Evolutionary conservation across 163 green algal species (phyloP), one percentile per base, ranked within the genome.

Genomic region (Coccomyxa subellipsoidea): DNA sequence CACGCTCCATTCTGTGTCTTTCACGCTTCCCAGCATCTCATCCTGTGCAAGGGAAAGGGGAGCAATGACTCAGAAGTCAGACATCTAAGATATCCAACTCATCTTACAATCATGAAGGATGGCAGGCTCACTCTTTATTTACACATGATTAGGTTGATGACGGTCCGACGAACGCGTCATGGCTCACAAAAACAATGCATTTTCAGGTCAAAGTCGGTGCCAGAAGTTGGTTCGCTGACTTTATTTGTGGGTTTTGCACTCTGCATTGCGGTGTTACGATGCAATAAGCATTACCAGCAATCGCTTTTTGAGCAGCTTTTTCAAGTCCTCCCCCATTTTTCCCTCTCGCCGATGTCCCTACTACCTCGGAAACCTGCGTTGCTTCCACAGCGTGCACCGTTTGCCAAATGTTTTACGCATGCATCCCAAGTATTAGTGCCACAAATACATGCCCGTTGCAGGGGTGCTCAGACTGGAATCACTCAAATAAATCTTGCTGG

Each of bases 21-120:
- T 54, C 27, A 94, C 87, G n/a, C 66, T 85, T 3, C 93, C 91
- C 29, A 96, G 85, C 90, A 96, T 94, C 38, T 96, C 93, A 34
- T 88, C 84, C 80, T 96, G 88, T 40, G 87, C 36, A 34, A 15
- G 8, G 2, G 35, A 27, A 79, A 7, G n/a, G n/a, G n/a, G n/a
- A n/a, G n/a, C n/a, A n/a, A n/a, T n/a, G n/a, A n/a, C n/a, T n/a
- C n/a, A n/a, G n/a, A n/a, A n/a, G n/a, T n/a, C n/a, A n/a, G n/a
- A n/a, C n/a, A n/a, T n/a, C n/a, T n/a, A n/a, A n/a, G n/a, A n/a
- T n/a, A n/a, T n/a, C n/a, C n/a, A n/a, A n/a, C n/a, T n/a, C n/a
- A n/a, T n/a, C n/a, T n/a, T n/a, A n/a, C n/a, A n/a, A n/a, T n/a
- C n/a, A n/a, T n/a, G n/a, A n/a, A n/a, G n/a, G n/a, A n/a, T n/a